Base-by-base conservation (phyloP, 176 grass and related monocot species). In the Paspalum notatum region DNA sequence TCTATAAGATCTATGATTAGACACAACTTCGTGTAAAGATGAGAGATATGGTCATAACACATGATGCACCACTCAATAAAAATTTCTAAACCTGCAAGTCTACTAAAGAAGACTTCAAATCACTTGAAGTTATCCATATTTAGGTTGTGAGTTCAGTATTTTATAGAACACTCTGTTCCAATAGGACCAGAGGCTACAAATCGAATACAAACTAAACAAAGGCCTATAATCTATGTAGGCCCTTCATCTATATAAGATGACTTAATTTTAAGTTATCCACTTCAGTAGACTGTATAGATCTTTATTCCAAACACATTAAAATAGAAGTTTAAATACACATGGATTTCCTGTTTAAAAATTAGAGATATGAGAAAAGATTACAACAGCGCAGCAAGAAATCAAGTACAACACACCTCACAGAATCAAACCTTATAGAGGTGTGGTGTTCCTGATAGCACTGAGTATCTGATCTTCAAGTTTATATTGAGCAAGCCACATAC, bases 401-500 rank as follows among this genome's bases (percentile, higher is more conserved):
- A 49, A 65, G 26, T 44, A 58, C 46, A 76, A 74, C 64, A 27
- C 24, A 27, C 58, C 58, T 61, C 12, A 61, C 58, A 27, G 12
- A 59, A 59, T 25, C 24, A 61, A 61, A 61, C 58, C 22, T 61
- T 61, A 61, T 61, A 61, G 58, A 27, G 58, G 58, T 27, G 58
- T 61, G 58, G 58, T 61, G 9, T 61, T 61, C 58, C 8, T 61
- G 58, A 61, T 61, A 15, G 58, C 58, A 61, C 27, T 25, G 24
- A 61, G 58, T 27, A 93, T 87, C 69, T 62, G 82, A 12, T 65
- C 24, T 10, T 87, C 83, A 15, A 97, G 82, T 51, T 89, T 85
- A 42, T 87, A 62, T 66, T 87, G 77, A 40, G 88, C 18, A 87
- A 97, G 57, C 94, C 94, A 93, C 12, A 87, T 6, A 25, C 86